Evolutionary conservation across 768 basidiomycete genomes (phyloP).

Genomic region (Hygrophorus russula): DNA sequence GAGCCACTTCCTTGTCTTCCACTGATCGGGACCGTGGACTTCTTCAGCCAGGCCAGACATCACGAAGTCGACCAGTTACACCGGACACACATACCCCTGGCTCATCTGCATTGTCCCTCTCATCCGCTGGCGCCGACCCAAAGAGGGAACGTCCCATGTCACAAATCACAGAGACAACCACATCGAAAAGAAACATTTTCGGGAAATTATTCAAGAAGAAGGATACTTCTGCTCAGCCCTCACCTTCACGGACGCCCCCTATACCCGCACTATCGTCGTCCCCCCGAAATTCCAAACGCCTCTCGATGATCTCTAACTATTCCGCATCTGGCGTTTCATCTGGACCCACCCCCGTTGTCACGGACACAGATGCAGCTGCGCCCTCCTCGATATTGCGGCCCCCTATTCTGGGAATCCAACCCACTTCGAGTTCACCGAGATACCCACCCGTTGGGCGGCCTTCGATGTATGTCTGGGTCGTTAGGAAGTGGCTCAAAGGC

Average conservation of each 20-base stretch:
- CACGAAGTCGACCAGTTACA: too few relatives aligned
- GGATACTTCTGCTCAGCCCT: conserved; percentile 4
- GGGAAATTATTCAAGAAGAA: conserved; percentile 63
- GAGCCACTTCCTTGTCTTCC: neutral
- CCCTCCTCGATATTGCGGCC: conserved; percentile 18
- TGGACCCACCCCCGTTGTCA: conserved; percentile 5
- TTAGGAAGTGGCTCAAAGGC: conserved; percentile 62
- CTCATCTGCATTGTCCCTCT: neutral
- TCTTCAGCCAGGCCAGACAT: neutral
- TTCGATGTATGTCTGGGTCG: conserved; percentile 65
- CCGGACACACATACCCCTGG: neutral
- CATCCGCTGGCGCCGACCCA: neutral
- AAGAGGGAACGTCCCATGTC: neutral
- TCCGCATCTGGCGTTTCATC: neutral
- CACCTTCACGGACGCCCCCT: conserved; percentile 1
- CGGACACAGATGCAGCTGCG: neutral
- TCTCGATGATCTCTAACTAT: too few relatives aligned
- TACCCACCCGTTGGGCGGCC: conserved; percentile 20
- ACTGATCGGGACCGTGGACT: neutral
- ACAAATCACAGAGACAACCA: conserved; percentile 11
- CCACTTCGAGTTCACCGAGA: conserved; percentile 30
- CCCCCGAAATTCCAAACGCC: neutral
- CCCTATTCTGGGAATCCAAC: conserved; percentile 54
- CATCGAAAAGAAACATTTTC: conserved; percentile 50
- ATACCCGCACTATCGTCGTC: neutral